These are phyloP conservation scores for Pachysandra terminalis DNA, from an alignment of 164 flowering plant species.

Conservation along the genomic window DNA sequence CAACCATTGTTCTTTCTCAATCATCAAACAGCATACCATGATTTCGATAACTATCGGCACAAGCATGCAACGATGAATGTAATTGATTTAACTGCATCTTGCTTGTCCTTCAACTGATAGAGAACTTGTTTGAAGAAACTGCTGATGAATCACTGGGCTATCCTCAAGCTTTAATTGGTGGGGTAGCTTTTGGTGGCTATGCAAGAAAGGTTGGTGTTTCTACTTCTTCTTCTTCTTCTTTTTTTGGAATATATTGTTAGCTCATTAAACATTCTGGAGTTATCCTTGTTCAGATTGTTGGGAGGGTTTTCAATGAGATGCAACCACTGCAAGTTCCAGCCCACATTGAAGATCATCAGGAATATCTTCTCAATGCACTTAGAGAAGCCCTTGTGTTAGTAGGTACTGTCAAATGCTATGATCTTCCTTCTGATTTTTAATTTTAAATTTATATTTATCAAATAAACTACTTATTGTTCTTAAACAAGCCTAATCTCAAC, in stretches of 20 bases:
- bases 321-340: constrained; percentile 37
- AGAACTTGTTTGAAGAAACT: background rate
- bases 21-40: no score
- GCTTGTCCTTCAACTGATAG: constrained; percentile 13
- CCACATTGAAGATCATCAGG: constrained; percentile 54
- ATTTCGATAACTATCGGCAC: no score
- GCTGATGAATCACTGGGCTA: constrained; percentile 6
- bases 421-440: constrained; percentile 13
- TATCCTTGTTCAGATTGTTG: constrained; percentile 54
- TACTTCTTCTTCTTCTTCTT: background rate
- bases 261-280: background rate
- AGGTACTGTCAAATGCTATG: constrained; percentile 57
- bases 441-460: no score
- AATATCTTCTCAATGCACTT: constrained; percentile 56
- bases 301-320: constrained; percentile 55
- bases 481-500: no score
- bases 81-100: no score
- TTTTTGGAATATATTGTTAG: no score
- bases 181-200: constrained; percentile 87
- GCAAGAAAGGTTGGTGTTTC: constrained; percentile 62
- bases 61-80: no score
- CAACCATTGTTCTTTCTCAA: no score
- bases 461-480: background rate
- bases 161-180: constrained; percentile 46
- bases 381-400: constrained; percentile 55